phyloP scores from a whole-genome alignment of 352 stramenopile species.

The Phytophthora agathidicida region DNA sequence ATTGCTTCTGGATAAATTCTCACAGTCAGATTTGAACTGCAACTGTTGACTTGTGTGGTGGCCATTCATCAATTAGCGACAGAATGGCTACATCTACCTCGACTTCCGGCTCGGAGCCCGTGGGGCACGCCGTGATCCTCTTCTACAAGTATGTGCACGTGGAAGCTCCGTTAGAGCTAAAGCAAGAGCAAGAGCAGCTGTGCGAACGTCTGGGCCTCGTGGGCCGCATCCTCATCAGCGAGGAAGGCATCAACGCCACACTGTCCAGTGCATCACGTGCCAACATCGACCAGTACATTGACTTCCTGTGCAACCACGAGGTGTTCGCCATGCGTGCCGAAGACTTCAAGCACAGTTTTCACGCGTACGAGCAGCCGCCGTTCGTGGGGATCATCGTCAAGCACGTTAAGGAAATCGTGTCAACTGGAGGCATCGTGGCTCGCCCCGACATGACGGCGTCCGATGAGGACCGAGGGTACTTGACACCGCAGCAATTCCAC shows the following conservation, averaged over 20 bases:
- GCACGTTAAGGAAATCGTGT: constrained; percentile 83
- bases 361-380: constrained; percentile 39
- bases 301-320: constrained; percentile 54
- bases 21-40: not conserved
- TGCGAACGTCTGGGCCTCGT: constrained; percentile 63
- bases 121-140: constrained; percentile 62
- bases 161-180: constrained; percentile 35
- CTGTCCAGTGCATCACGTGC: constrained; percentile 52
- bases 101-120: constrained; percentile 3
- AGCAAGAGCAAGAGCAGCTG: constrained; percentile 55
- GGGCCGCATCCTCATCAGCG: constrained; percentile 75
- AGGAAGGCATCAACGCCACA: constrained; percentile 88
- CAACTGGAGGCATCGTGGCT: constrained; percentile 52
- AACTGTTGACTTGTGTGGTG: not conserved
- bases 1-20: not conserved
- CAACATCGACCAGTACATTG: constrained; percentile 71
- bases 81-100: constrained; percentile 14
- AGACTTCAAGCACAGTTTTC: constrained; percentile 80
- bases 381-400: constrained; percentile 78
- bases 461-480: constrained; percentile 64
- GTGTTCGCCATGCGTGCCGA: constrained; percentile 60
- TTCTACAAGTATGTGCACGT: constrained; percentile 85
- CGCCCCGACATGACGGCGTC: constrained; percentile 62
- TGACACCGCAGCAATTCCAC: constrained; percentile 84
- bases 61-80: constrained; percentile 26